Conservation (phyloP, 768 basidiomycete genomes). For the Grammothele lineata region DNA sequence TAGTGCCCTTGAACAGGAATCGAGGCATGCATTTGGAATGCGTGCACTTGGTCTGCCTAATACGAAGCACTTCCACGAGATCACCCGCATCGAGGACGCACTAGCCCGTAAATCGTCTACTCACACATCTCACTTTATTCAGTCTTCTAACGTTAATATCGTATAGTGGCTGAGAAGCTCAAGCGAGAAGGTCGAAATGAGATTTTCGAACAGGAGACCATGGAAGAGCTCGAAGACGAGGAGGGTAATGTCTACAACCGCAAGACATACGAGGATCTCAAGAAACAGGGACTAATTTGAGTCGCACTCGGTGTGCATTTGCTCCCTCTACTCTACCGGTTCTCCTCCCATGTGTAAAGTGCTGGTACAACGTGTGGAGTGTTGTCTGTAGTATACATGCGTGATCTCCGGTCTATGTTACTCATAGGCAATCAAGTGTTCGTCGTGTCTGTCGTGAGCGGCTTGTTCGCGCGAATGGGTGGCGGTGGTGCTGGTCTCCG, state of each 20-base stretch:
- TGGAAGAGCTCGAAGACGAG: constrained; percentile 97
- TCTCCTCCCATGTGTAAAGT: no score
- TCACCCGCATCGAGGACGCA: constrained; percentile 95
- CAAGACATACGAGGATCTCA: constrained; percentile 96
- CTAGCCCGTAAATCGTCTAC: constrained; percentile 66
- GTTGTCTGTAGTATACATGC: constrained; percentile 11
- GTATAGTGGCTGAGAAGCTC: constrained; percentile 89
- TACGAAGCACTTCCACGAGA: constrained; percentile 99
- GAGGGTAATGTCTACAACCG: constrained; percentile 98
- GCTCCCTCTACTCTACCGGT: no score
- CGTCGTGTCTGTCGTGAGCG: constrained; percentile 2
- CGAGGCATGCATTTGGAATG: constrained; percentile 97
- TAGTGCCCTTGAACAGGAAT: constrained; percentile 54
- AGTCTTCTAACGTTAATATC: not conserved
- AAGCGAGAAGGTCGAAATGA: constrained; percentile 97
- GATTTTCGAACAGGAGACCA: constrained; percentile 88
- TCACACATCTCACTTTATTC: not conserved
- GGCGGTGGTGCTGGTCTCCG: constrained; percentile 46
- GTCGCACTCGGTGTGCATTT: constrained; percentile 4
- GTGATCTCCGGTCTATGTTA: not conserved
- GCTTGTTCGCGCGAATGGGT: constrained; percentile 33
- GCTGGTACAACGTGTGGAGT: not conserved
- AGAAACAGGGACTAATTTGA: constrained; percentile 88
- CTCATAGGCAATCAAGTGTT: not conserved
- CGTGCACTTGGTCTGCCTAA: constrained; percentile 94